phyloP scores from a whole-genome alignment of 345 rosid species.

The Hibiscus trionum region DNA sequence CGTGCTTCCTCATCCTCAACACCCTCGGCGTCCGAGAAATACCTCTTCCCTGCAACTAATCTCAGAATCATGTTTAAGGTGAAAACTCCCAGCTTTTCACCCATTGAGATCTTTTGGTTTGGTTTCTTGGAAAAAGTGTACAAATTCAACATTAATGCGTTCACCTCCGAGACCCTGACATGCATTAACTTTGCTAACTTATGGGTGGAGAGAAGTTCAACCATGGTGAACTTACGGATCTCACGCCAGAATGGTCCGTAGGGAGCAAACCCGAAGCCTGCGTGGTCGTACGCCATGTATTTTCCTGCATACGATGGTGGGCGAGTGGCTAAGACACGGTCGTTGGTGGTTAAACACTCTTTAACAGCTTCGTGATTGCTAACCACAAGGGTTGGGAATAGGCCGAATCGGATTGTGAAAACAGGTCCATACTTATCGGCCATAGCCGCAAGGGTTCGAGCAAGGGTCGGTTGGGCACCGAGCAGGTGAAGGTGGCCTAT shows the following conservation, averaged over 20 bases:
- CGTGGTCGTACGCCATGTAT: background rate
- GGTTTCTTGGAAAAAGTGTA: background rate
- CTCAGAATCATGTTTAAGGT: background rate
- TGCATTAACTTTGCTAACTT: background rate
- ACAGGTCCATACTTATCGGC: conserved; percentile 1
- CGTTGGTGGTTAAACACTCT: conserved; percentile 31
- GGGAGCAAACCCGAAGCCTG: conserved; percentile 2
- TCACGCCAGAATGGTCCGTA: conserved; percentile 4
- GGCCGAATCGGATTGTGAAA: background rate
- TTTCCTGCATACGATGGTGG: conserved; percentile 3
- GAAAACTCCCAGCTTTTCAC: background rate
- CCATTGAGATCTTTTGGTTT: background rate
- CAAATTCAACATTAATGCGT: background rate
- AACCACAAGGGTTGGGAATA: background rate
- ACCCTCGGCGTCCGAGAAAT: background rate
- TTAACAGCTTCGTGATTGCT: background rate
- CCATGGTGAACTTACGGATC: background rate
- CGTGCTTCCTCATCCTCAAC: conserved; percentile 6
- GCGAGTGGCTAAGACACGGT: conserved; percentile 16
- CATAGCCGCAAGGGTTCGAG: background rate
- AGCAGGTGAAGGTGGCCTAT: conserved; percentile 28
- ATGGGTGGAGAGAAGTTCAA: background rate
- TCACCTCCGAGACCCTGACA: background rate
- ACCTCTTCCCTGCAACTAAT: background rate
- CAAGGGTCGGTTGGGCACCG: conserved; percentile 2